A percentile compares a stretch with the other conserved stretches of the same genome.
Conservation (phyloP, 768 basidiomycete species). For the Podaxis sp. region DNA sequence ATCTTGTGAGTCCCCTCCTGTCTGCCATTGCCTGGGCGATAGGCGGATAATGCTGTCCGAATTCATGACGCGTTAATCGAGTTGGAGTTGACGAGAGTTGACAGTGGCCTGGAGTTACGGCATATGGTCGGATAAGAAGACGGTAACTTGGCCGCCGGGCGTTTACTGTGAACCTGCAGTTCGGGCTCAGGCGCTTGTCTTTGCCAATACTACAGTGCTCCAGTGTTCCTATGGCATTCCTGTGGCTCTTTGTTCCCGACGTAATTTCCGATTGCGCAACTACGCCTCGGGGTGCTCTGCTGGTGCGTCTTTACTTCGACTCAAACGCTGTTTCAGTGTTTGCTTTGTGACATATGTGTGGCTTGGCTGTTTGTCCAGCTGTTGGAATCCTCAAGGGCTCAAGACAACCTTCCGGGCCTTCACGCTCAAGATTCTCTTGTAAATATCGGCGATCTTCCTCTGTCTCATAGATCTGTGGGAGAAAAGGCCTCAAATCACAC, state of each 20-base stretch:
- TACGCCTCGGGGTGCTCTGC: background rate
- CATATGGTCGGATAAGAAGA: background rate
- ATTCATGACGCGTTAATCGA: background rate
- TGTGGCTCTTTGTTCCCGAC: background rate
- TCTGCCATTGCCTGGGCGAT: background rate
- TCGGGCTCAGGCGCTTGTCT: background rate
- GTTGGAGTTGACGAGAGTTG: background rate
- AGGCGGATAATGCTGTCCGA: background rate
- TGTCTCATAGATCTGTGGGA: constrained; percentile 5
- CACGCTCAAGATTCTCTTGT: constrained; percentile 4
- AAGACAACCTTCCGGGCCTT: background rate
- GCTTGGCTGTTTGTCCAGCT: background rate
- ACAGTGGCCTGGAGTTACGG: background rate
- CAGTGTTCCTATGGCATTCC: background rate
- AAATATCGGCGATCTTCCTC: background rate
- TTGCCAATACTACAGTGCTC: background rate
- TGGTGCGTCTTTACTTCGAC: background rate
- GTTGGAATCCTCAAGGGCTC: background rate
- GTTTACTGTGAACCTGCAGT: background rate
- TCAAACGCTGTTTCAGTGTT: too few relatives aligned
- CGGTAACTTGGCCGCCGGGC: background rate
- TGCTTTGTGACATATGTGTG: too few relatives aligned
- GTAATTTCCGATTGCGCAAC: background rate
- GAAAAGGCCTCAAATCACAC: background rate
- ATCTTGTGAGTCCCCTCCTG: background rate